These are phyloP conservation scores for Colletotrichum plurivorum DNA, from an alignment of 2,329 filamentous ascomycete genomes.

Conservation along the genomic window DNA sequence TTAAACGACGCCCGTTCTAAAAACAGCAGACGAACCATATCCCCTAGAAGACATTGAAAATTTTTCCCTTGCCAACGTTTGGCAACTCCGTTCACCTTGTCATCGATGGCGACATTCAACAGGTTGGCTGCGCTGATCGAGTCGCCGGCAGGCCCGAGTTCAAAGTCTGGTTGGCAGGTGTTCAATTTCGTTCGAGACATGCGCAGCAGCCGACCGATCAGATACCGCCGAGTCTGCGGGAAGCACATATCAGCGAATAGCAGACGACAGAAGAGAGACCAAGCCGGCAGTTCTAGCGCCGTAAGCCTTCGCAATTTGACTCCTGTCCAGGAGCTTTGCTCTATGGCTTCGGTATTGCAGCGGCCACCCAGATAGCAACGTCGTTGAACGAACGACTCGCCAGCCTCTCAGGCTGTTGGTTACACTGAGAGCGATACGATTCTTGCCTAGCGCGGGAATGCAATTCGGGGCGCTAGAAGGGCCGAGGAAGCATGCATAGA, in stretches of 20 bases:
- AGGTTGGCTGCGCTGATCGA: slow-evolving; percentile 5
- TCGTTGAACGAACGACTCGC: slow-evolving; percentile 4
- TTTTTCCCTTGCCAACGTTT: not conserved
- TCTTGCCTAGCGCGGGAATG: slow-evolving; percentile 32
- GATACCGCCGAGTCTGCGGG: not conserved
- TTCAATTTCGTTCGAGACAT: slow-evolving; percentile 13
- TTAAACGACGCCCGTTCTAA: slow-evolving; percentile 11
- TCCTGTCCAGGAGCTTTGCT: not conserved
- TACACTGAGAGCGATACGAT: slow-evolving; percentile 13
- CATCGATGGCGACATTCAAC: slow-evolving; percentile 3
- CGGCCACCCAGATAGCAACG: slow-evolving; percentile 18
- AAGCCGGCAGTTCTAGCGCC: slow-evolving; percentile 1
- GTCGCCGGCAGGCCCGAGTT: slow-evolving; percentile 14
- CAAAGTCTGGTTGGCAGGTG: slow-evolving; percentile 10
- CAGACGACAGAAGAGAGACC: not conserved
- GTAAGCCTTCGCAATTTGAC: slow-evolving; percentile 1
- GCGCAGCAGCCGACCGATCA: not conserved
- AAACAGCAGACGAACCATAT: slow-evolving; percentile 12
- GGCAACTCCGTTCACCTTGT: slow-evolving; percentile 3
- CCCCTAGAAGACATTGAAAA: not conserved
- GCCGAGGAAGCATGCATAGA: slow-evolving; percentile 39
- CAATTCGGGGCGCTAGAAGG: slow-evolving; percentile 40
- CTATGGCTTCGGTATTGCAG: slow-evolving; percentile 2
- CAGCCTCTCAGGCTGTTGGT: slow-evolving; percentile 1
- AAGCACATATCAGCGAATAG: not conserved